phyloP scores from a whole-genome alignment of 1,284 basidiomycete species.

The Lignosus rhinocerotis region DNA sequence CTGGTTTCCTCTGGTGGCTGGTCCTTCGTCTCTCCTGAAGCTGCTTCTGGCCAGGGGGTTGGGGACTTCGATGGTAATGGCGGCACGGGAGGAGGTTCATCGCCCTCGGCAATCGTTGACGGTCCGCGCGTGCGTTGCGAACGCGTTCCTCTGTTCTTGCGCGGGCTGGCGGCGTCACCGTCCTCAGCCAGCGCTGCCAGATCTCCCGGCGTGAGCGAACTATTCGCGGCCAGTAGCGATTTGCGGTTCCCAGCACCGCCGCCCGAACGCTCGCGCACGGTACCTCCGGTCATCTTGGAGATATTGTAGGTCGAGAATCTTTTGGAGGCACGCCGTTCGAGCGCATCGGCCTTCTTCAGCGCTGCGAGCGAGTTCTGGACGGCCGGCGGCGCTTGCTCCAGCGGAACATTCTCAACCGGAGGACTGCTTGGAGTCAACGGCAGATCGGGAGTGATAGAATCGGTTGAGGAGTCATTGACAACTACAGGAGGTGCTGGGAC shows the following conservation, averaged over 20 bases:
- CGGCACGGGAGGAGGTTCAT: conserved; percentile 53
- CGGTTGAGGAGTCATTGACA: conserved; percentile 49
- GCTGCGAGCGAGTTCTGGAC: conserved; percentile 86
- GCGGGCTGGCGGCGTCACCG: conserved; percentile 45
- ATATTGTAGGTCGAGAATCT: conserved; percentile 96
- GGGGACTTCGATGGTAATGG: conserved; percentile 31
- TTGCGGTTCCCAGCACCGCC: conserved; percentile 53
- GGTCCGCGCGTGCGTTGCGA: conserved; percentile 32
- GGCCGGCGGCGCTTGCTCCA: conserved; percentile 45
- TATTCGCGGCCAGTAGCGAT: conserved; percentile 60
- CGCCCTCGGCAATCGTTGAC: conserved; percentile 39
- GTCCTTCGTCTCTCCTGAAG: not conserved
- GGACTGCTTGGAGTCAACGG: conserved; percentile 21
- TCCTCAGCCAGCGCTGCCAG: conserved; percentile 70
- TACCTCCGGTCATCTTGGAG: conserved; percentile 84
- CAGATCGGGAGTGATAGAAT: conserved; percentile 26
- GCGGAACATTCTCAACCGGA: conserved; percentile 7
- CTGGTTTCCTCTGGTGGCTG: not conserved
- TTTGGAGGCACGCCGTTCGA: conserved; percentile 93
- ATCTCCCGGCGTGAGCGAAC: conserved; percentile 62
- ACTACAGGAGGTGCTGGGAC: conserved; percentile 42
- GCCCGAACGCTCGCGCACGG: conserved; percentile 39
- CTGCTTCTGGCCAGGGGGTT: conserved; percentile 16
- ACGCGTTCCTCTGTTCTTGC: conserved; percentile 27
- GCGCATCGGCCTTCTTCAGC: conserved; percentile 82